phyloP scores from a whole-genome alignment of 305 asterid genomes.

The Caryopteris hybrid region DNA sequence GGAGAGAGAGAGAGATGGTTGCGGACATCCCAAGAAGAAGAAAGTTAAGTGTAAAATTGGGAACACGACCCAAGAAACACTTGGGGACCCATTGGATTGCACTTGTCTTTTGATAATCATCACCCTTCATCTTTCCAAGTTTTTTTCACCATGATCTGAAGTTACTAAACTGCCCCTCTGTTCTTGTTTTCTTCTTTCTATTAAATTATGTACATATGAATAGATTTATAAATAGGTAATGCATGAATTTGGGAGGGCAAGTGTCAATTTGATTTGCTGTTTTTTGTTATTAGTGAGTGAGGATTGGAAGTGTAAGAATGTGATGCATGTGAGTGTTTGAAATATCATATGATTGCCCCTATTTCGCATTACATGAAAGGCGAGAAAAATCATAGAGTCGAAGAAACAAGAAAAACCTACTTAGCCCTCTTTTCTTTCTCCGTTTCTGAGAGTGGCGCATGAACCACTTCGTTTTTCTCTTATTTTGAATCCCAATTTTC shows the following conservation, averaged over 20 bases:
- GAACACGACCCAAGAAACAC: conserved; percentile 58
- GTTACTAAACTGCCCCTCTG: conserved; percentile 17
- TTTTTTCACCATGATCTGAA: neutral
- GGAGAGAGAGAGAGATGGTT: conserved; percentile 35
- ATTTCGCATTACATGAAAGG: too few species aligned
- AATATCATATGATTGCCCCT: conserved; percentile 51
- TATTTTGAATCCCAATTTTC: too few species aligned
- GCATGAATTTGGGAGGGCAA: conserved; percentile 15
- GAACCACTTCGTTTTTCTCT: too few species aligned
- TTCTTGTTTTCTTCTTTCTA: too few species aligned
- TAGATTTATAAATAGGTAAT: neutral
- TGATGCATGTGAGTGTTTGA: conserved; percentile 61
- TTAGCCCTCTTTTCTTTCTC: too few species aligned
- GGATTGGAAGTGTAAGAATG: conserved; percentile 28
- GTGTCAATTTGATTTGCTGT: conserved; percentile 15
- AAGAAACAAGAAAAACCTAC: too few species aligned
- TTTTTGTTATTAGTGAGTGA: neutral
- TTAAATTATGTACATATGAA: too few species aligned
- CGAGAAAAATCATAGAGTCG: too few species aligned
- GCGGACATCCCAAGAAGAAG: conserved; percentile 51
- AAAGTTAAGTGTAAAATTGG: conserved; percentile 31
- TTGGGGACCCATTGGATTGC: conserved; percentile 65
- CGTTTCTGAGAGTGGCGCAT: too few species aligned
- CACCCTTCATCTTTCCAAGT: neutral
- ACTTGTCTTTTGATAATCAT: conserved; percentile 42